Conservation (phyloP, 2,329 filamentous ascomycete species). For the Epichloe elymi region DNA sequence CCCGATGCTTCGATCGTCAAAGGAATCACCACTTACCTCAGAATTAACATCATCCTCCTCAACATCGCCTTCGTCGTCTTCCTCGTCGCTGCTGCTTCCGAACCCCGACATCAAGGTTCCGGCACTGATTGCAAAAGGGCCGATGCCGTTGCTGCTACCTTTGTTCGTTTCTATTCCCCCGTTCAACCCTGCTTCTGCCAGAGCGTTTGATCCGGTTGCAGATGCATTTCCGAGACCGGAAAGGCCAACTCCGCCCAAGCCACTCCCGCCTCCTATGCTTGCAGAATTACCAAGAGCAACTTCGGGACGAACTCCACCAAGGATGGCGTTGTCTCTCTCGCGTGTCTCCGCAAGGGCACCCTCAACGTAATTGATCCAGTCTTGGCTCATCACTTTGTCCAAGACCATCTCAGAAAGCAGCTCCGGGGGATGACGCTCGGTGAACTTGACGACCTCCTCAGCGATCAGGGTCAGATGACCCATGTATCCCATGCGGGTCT, state of each 20-base stretch:
- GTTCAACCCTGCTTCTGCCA: constrained; percentile 71
- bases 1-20: constrained; percentile 17
- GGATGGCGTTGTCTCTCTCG: constrained; percentile 94
- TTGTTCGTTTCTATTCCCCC: constrained; percentile 61
- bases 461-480: constrained; percentile 93
- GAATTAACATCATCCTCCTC: constrained; percentile 62
- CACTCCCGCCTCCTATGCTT: constrained; percentile 35
- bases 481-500: constrained; percentile 96
- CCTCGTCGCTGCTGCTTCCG: constrained; percentile 88
- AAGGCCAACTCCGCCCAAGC: constrained; percentile 36
- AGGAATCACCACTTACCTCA: constrained; percentile 43
- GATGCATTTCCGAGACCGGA: constrained; percentile 28
- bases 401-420: constrained; percentile 71
- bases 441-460: constrained; percentile 97
- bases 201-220: constrained; percentile 45
- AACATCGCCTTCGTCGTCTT: constrained; percentile 87
- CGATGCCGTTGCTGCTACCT: constrained; percentile 53
- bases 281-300: constrained; percentile 71
- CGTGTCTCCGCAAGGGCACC: constrained; percentile 84
- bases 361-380: constrained; percentile 93
- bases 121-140: constrained; percentile 58
- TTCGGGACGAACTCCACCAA: constrained; percentile 87
- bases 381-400: constrained; percentile 75
- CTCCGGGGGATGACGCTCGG: constrained; percentile 83
- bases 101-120: constrained; percentile 79